Base-by-base conservation (phyloP, 225 moss, liverwort and hornwort genomes). In the Physcomitrium patens region DNA sequence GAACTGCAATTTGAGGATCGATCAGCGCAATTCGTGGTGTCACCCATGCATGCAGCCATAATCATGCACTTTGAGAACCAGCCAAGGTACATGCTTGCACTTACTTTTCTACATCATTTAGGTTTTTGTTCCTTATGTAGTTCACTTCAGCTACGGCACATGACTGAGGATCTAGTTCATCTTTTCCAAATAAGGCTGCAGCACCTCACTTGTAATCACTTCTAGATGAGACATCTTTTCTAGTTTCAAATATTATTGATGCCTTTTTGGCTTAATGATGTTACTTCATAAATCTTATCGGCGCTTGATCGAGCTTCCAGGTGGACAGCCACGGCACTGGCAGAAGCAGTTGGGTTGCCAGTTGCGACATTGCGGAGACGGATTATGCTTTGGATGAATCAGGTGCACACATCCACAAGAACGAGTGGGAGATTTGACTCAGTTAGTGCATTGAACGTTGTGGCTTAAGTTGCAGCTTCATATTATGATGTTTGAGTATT, bases 1-100 rank as follows among this genome's bases (percentile, higher is more conserved):
- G 99, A 99, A 83, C 83, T 99, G 76, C 93, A 99, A 81, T 99
- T 99, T 67, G 93, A 95, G 81, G 99, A 99, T 85, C 91, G 95
- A 45, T 88, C 99, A 67, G 87, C 90, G 22, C 99, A 99, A 57
- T 99, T 93, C 79, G 93, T 93, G 79, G 99, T 99, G 18, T 90
- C 99, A 62, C 93, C 99, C 51, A 73, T 99, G 71, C 99, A 99
- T 87, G 99, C 99, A 74, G 85, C 99, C 22, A 93, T 99, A 60
- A 99, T 99, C 63, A 99, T 99, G 95, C 93, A 89, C 72, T 99
- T 99, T 73, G 95, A 99, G 81, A 65, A 78, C 65, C 92, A 88
- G 85, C 84, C 93, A 72, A 95, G 95, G 95, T 95, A 31, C 71
- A 19, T 45, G 28, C 27, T 11, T 31, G 3, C 51, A 28, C 71